A percentile compares a stretch with the other conserved stretches of the same genome.
phyloP scores from a whole-genome alignment of 23 red algal species.

The Gracilaria domingensis region DNA sequence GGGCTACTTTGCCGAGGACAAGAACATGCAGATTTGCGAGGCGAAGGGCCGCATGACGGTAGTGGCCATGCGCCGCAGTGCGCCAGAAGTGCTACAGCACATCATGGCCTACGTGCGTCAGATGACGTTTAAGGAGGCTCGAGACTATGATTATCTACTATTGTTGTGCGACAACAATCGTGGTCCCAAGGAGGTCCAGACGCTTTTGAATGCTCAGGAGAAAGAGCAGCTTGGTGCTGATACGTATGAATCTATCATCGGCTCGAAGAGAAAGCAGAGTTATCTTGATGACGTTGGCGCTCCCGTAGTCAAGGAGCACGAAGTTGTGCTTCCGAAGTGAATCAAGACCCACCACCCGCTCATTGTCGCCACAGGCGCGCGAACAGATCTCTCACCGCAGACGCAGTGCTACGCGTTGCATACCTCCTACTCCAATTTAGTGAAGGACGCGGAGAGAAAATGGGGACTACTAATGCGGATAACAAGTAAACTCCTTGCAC shows the following conservation, averaged over 20 bases:
- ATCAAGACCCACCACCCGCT: constrained; percentile 99
- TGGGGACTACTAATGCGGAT: constrained; percentile 96
- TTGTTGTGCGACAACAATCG: constrained; percentile 72
- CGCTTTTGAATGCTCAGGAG: constrained; percentile 73
- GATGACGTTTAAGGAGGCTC: constrained; percentile 91
- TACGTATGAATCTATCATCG: constrained; percentile 13
- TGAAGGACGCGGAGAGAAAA: constrained; percentile 95
- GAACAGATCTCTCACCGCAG: constrained; percentile 79
- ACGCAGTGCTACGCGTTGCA: constrained; percentile 97
- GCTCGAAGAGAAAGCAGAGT: constrained; percentile 72
- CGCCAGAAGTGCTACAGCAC: constrained; percentile 93
- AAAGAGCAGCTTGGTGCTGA: constrained; percentile 28
- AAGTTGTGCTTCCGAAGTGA: constrained; percentile 83
- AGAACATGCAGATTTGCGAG: constrained; percentile 99
- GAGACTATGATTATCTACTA: constrained; percentile 91
- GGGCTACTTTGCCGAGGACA: constrained; percentile 93
- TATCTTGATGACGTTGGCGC: constrained; percentile 52
- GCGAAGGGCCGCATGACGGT: constrained; percentile 89
- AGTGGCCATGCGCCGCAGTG: constrained; percentile 86
- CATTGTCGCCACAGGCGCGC: constrained; percentile 92
- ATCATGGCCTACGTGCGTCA: constrained; percentile 95
- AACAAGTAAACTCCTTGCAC: too few species aligned
- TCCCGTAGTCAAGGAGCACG: constrained; percentile 69
- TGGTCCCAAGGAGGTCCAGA: constrained; percentile 76
- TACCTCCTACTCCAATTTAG: constrained; percentile 95